These are phyloP conservation scores for Daldinia caldariorum DNA, from an alignment of 495 filamentous ascomycete genomes.

Conservation along the genomic window DNA sequence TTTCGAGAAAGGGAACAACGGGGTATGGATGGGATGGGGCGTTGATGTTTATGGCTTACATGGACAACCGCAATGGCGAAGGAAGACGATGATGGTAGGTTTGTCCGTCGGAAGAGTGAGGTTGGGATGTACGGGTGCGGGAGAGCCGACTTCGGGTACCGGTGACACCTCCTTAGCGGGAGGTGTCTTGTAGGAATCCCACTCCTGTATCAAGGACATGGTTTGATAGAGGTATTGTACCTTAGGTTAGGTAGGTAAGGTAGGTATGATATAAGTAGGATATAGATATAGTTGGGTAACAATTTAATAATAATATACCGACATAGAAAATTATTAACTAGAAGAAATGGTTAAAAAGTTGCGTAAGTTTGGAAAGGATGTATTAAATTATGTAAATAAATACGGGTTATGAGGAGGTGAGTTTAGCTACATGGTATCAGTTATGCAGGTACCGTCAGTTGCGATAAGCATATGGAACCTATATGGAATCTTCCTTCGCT, in stretches of 20 bases:
- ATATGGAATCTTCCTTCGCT: background rate
- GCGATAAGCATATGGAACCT: background rate
- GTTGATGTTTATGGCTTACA: slow-evolving; percentile 51
- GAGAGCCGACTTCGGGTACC: slow-evolving; percentile 54
- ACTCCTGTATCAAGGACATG: slow-evolving; percentile 37
- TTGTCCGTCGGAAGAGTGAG: slow-evolving; percentile 58
- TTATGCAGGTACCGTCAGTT: background rate
- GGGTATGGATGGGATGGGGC: background rate
- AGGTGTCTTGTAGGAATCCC: slow-evolving; percentile 49
- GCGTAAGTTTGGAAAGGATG: background rate
- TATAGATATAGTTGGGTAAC: too few relatives aligned
- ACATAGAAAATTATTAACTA: background rate
- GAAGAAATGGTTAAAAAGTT: background rate
- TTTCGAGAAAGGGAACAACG: background rate
- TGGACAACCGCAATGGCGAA: slow-evolving; percentile 70
- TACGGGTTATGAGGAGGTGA: background rate
- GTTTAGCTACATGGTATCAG: background rate
- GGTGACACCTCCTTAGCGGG: slow-evolving; percentile 47
- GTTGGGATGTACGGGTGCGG: slow-evolving; percentile 58
- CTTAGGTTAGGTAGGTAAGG: too few relatives aligned
- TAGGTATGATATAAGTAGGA: too few relatives aligned
- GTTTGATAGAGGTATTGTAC: background rate
- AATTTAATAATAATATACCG: background rate
- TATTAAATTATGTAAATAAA: slow-evolving; percentile 8
- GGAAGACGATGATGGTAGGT: slow-evolving; percentile 64